Evolutionary conservation across 2,329 filamentous ascomycete genomes (phyloP), one percentile per base, ranked within the genome.

Genomic region (Aureobasidium pullulans): DNA sequence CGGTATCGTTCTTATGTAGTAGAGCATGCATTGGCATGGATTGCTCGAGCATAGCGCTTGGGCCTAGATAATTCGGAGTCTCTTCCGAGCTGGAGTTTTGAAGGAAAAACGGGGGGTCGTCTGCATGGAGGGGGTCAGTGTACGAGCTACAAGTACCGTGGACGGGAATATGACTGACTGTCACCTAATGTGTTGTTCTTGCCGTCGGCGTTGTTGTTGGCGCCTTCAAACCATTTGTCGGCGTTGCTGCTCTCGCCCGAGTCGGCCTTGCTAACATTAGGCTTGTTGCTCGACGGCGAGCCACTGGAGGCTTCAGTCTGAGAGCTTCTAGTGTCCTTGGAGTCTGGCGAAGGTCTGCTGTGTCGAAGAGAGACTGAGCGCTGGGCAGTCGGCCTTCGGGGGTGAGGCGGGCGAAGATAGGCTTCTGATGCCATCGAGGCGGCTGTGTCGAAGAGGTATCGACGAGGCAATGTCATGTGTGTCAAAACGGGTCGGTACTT

Each of bases 231-330:
- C 79, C 79, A 81, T 48, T 73, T 74, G 19, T 78, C 77, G 2
- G 76, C 77, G 62, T 79, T 78, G 64, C 77, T 79, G 67, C 77
- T 79, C 66, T 79, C 77, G 15, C 76, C 76, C 1, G 77, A 79
- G 61, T 75, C 78, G 58, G 72, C 64, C 63, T 74, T 74, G 37
- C 68, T 72, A 3, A 63, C 65, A 62, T 62, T 66, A 7, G 74
- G 71, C 23, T 72, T 73, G 36, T 72, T 62, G 58, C 71, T 76
- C 19, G 74, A 77, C 0, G 74, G 73, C 8, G 75, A 74, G 56
- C 73, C 43, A 16, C 50, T 56, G 39, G 46, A 63, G 34, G 54
- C 58, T 44, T 60, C 62, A 6, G 54, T 57, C 53, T 57, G 60
- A 40, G 60, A 49, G 43, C 47, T 59, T 11, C 15, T 29, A 52